A percentile compares a stretch with the other conserved stretches of the same genome.
Conservation (phyloP, 1,139 yeast species). For the Suhomyces ambrosiae region DNA sequence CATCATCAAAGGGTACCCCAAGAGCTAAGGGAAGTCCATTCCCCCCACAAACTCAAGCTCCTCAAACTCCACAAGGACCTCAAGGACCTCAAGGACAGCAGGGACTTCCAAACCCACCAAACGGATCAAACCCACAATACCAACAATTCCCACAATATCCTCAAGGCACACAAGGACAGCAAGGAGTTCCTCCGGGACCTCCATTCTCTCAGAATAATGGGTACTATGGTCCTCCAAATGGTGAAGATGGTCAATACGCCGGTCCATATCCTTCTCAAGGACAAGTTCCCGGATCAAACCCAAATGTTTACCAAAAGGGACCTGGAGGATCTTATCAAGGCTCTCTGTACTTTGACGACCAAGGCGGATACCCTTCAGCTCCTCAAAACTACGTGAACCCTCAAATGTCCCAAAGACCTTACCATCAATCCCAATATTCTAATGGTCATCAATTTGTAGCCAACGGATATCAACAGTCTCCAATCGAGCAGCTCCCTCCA, state of each 20-base stretch:
- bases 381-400: conserved; percentile 8
- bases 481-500: conserved; percentile 37
- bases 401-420: conserved; percentile 4
- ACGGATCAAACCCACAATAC: neutral
- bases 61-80: conserved; percentile 1
- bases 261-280: neutral
- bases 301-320: conserved; percentile 1
- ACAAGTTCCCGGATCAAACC: conserved; percentile 1
- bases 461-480: conserved; percentile 16
- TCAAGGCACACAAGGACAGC: too few relatives aligned
- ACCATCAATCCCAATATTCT: conserved; percentile 1
- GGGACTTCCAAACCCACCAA: neutral
- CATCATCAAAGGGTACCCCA: conserved; percentile 2
- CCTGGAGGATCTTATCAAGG: neutral
- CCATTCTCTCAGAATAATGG: too few relatives aligned
- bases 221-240: too few relatives aligned
- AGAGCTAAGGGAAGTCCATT: conserved; percentile 1
- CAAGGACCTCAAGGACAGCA: conserved; percentile 1
- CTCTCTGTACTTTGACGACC: conserved; percentile 7
- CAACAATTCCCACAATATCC: too few relatives aligned
- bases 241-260: neutral
- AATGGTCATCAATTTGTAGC: conserved; percentile 7
- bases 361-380: conserved; percentile 4
- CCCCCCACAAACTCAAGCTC: neutral
- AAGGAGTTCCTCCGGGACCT: too few relatives aligned